Evolutionary conservation across 306 rosid genomes (phyloP), one percentile per base, ranked within the genome.

Genomic region (Geum urbanum): DNA sequence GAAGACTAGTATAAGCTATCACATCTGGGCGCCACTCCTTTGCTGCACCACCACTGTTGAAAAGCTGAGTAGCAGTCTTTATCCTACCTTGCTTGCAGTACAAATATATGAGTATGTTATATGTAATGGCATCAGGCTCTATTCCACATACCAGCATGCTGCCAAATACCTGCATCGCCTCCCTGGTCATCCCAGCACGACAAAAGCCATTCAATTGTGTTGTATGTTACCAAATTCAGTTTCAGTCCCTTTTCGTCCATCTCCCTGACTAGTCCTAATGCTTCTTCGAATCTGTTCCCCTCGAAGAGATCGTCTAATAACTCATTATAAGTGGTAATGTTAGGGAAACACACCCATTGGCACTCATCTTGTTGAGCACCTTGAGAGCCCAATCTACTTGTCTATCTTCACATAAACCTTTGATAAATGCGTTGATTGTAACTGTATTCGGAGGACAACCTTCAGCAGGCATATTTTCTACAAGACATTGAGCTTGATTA

Each of bases 381-480:
- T 69, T 48, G 74, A 88, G 69, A 39, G 92, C 95, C 89, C 89
- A 77, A 69, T 81, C 86, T 54, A 83, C 85, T 75, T 84, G 87
- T 66, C 89, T 86, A 56, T 50, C 62, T 8, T 63, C 78, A 69
- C 95, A 88, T 55, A 94, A 80, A 24, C 96, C 95, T 80, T 87
- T 94, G 77, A 91, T 82, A 49, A 91, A 82, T 5, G 87, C 74
- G 74, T 91, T 94, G 63, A 83, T 87, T 10, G 96, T 94, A 67
- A 88, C 77, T 64, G 85, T 80, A 72, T 76, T 88, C 27, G 97
- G 99, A 72, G 82, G 85, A 75, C 92, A 87, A n/a, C 91, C 91
- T 67, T 88, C 87, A 7, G 65, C 9, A 60, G 50, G 43, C 99
- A 94, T 91, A 19, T 70, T 85, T 69, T 88, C 86, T 47, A 90